Evolutionary conservation across 345 rosid genomes (phyloP), one percentile per base, ranked within the genome.

Genomic region (Jatropha curcas): DNA sequence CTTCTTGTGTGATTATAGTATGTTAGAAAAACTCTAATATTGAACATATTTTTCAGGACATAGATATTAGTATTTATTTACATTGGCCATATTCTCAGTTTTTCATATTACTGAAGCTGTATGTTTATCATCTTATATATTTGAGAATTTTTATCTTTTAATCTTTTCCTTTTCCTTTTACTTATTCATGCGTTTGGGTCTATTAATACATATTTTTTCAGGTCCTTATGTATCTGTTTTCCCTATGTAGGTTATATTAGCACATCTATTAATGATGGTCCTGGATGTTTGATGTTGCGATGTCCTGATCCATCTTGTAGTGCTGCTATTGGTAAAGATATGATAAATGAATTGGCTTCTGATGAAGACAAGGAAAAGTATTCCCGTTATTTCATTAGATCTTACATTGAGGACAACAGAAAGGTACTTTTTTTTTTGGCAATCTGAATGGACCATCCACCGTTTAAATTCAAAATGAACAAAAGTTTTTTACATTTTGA

Each of bases 251-350:
- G 83, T 59, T 80, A 80, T 67, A 68, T 76, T 27, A 73, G 83
- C 69, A 80, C 80, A 24, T n/a, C 80, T 39, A 73, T 80, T 73
- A 80, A 76, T 53, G 83, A 76, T 69, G 83, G 83, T 72, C 83
- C 83, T 59, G 83, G 83, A 58, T 80, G 83, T 73, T 73, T 80
- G 75, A 76, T 68, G 75, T 76, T 80, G 78, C 77, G 83, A 24
- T 80, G 83, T 64, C 83, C 83, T 58, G 83, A 76, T 70, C 83
- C 83, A 22, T 73, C 83, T 65, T 80, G 83, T 70, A 13, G 12
- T 73, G 83, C 80, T 76, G 80, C 80, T 73, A 53, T 80, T 59
- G 83, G 69, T 51, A 80, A 72, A 69, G 77, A 80, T 69, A 80
- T 76, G 83, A 73, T 80, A n/a, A 70, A 64, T 69, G 50, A 8